phyloP scores from a whole-genome alignment of 2,329 filamentous ascomycete species.

The Pseudogymnoascus sp. region DNA sequence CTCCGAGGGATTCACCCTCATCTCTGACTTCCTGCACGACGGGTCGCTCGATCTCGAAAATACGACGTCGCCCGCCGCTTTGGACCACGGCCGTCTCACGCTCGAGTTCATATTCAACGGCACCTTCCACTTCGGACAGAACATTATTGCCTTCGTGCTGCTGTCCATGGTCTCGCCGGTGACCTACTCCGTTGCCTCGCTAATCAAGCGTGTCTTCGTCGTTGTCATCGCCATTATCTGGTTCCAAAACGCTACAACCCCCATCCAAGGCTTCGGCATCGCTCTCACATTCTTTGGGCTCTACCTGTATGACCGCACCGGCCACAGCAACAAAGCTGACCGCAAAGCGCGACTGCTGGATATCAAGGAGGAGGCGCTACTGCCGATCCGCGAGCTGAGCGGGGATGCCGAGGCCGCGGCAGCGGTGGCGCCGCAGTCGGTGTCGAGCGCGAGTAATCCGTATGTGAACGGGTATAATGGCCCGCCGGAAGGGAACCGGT shows the following conservation, averaged over 20 bases:
- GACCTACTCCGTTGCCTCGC: conserved; percentile 89
- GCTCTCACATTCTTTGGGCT: conserved; percentile 81
- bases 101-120: conserved; percentile 97
- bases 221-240: conserved; percentile 91
- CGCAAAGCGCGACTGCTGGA: conserved; percentile 64
- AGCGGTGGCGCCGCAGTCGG: conserved; percentile 11
- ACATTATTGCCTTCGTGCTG: conserved; percentile 87
- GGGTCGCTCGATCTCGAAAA: conserved; percentile 59
- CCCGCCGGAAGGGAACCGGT: conserved; percentile 12
- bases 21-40: conserved; percentile 71
- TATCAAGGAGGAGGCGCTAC: conserved; percentile 26
- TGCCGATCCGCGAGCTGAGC: conserved; percentile 15
- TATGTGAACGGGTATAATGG: conserved; percentile 10
- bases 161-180: conserved; percentile 91
- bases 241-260: conserved; percentile 86
- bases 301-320: conserved; percentile 92
- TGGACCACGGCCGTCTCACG: conserved; percentile 63
- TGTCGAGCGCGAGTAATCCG: conserved; percentile 15
- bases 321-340: conserved; percentile 79
- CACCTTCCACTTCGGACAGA: conserved; percentile 91
- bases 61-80: conserved; percentile 48
- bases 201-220: conserved; percentile 96
- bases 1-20: conserved; percentile 71
- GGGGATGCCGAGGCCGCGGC: conserved; percentile 11
- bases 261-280: conserved; percentile 76